These are phyloP conservation scores for Sarcodon sp. DNA, from an alignment of 768 basidiomycete genomes.

Conservation along the genomic window DNA sequence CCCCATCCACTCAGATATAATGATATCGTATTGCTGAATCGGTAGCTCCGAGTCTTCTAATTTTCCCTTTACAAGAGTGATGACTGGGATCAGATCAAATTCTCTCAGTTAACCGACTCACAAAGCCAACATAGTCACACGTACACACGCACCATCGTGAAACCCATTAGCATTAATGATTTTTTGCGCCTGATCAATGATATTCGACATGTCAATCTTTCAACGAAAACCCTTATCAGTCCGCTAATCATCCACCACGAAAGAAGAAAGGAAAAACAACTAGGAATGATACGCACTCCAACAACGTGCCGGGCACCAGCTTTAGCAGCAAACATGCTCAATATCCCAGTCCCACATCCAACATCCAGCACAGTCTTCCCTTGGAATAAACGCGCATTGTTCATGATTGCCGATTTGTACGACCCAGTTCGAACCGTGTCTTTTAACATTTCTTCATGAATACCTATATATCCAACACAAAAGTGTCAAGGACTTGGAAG, in stretches of 20 bases:
- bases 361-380: constrained; percentile 96
- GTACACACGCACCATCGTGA: constrained; percentile 65
- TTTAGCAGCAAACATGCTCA: constrained; percentile 96
- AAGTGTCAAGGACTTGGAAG: neutral
- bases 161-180: constrained; percentile 96
- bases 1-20: constrained; percentile 99
- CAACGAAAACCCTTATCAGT: neutral
- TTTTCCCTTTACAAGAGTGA: constrained; percentile 96
- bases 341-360: constrained; percentile 95
- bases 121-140: constrained; percentile 2
- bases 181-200: constrained; percentile 97
- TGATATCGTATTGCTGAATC: constrained; percentile 90
- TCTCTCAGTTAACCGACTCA: neutral
- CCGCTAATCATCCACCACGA: neutral
- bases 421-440: constrained; percentile 91
- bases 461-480: constrained; percentile 44
- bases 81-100: constrained; percentile 32
- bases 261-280: neutral
- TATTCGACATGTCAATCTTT: constrained; percentile 99
- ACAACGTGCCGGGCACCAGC: constrained; percentile 92
- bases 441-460: constrained; percentile 99
- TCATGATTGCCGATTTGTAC: constrained; percentile 88
- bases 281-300: constrained; percentile 42
- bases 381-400: constrained; percentile 92
- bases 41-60: constrained; percentile 89